These are phyloP conservation scores for Colletotrichum chlorophyti DNA, from an alignment of 2,329 filamentous ascomycete genomes.

Conservation along the genomic window DNA sequence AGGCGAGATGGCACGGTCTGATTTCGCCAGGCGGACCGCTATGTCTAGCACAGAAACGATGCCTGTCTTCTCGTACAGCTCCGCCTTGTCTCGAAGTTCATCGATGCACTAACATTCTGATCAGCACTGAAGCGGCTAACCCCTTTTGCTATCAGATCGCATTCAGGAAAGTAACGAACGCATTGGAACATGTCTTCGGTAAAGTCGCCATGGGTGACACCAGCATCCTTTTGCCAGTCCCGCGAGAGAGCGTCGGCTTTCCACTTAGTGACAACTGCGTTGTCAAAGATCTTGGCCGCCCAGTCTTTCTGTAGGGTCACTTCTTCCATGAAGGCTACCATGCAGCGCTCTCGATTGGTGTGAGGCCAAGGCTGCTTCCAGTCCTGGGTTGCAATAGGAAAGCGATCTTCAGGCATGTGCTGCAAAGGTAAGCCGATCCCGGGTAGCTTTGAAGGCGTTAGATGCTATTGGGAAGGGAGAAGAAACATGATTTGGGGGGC, in stretches of 20 bases:
- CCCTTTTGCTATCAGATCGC: too few species aligned
- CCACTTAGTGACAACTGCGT: background rate
- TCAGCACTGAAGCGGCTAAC: too few species aligned
- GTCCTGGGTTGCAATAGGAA: background rate
- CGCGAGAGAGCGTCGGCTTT: background rate
- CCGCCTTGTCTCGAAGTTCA: background rate
- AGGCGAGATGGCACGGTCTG: background rate
- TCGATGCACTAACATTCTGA: background rate
- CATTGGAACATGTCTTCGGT: background rate
- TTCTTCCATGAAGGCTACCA: background rate
- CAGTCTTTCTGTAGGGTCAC: background rate
- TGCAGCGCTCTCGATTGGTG: conserved; percentile 1
- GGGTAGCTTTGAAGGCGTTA: background rate
- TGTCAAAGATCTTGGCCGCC: background rate
- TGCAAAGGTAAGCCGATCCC: background rate
- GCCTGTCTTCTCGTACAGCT: background rate
- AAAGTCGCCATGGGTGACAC: background rate
- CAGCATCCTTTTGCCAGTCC: background rate
- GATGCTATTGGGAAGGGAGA: too few species aligned
- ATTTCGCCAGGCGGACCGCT: background rate
- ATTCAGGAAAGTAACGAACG: too few species aligned
- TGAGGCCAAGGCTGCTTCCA: background rate
- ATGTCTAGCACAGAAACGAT: background rate
- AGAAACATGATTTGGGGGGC: too few species aligned
- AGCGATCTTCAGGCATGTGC: background rate